These are phyloP conservation scores for Ophiostoma ulmi DNA, from an alignment of 2,329 filamentous ascomycete species.

Conservation along the genomic window DNA sequence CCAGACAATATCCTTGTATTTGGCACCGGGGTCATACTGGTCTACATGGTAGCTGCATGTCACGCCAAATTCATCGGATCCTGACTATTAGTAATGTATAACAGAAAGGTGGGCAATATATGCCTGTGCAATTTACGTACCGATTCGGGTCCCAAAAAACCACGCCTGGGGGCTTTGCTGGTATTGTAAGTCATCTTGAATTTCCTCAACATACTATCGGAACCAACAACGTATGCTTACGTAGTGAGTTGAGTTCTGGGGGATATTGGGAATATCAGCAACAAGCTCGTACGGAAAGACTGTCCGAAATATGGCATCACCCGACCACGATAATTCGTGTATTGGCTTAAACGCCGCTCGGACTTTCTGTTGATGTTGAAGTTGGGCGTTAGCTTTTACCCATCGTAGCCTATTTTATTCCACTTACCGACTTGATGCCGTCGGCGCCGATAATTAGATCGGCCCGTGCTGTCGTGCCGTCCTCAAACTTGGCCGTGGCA, in stretches of 20 bases:
- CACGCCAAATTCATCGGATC: background rate
- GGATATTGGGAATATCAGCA: background rate
- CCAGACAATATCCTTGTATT: background rate
- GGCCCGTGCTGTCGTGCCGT: background rate
- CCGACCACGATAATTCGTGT: background rate
- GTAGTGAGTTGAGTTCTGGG: slow-evolving; percentile 1
- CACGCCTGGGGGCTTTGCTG: background rate
- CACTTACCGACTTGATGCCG: background rate
- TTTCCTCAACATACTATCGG: background rate
- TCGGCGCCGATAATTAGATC: background rate
- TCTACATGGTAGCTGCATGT: slow-evolving; percentile 6
- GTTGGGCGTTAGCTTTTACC: background rate
- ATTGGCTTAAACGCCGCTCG: background rate
- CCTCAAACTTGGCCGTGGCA: background rate
- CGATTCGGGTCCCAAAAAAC: background rate
- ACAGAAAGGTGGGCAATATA: background rate
- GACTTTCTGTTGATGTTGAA: background rate
- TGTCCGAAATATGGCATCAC: background rate
- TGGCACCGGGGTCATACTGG: background rate
- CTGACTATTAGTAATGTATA: background rate
- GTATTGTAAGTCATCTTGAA: background rate
- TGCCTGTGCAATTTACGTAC: background rate
- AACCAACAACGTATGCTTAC: background rate
- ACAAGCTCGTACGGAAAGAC: background rate
- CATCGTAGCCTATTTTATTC: background rate